These are phyloP conservation scores for Carex myosuroides DNA, from an alignment of 176 grass and related monocot species.

Conservation along the genomic window DNA sequence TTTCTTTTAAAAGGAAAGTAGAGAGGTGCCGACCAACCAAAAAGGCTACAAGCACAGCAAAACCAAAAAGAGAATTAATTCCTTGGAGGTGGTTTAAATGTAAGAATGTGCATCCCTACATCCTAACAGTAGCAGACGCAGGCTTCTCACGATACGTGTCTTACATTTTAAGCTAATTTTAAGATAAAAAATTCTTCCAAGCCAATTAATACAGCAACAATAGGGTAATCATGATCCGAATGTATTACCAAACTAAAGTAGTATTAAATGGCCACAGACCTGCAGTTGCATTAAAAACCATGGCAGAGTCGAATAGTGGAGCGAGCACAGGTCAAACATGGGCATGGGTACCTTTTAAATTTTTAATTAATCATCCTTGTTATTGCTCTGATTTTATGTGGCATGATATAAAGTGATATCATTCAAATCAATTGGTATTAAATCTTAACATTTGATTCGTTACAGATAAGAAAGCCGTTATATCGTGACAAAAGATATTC, in stretches of 20 bases:
- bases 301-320: not conserved
- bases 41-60: too few species aligned
- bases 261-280: constrained; percentile 3
- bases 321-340: not conserved
- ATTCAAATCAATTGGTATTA: too few species aligned
- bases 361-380: not conserved
- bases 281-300: not conserved
- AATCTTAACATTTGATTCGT: too few species aligned
- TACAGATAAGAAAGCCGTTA: not conserved
- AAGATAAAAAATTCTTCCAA: not conserved
- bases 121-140: too few species aligned
- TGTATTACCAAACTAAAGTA: not conserved
- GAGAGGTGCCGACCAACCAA: not conserved
- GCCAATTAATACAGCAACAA: not conserved
- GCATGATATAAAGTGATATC: not conserved
- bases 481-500: not conserved
- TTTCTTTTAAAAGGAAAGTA: not conserved
- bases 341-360: not conserved
- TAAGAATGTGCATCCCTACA: too few species aligned
- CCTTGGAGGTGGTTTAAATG: too few species aligned
- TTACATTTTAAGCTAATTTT: not conserved
- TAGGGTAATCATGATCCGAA: constrained; percentile 3
- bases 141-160: not conserved
- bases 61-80: too few species aligned
- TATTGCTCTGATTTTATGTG: not conserved